Conservation (phyloP, 2,329 filamentous ascomycete genomes). For the Scytalidium sp. region DNA sequence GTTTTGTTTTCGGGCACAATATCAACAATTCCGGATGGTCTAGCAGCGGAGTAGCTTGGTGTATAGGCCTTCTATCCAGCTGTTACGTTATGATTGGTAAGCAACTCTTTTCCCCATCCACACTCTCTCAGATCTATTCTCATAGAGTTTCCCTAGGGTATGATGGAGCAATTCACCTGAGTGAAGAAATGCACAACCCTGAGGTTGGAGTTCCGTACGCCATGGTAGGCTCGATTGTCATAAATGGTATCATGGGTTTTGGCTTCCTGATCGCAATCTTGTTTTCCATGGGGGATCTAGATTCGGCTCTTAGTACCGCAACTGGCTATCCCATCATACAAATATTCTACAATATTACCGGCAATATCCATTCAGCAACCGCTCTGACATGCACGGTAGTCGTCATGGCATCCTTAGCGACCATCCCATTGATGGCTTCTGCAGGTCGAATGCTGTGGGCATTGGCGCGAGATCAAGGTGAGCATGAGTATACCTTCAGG, state of each 20-base stretch:
- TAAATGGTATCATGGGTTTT: conserved; percentile 52
- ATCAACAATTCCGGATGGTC: conserved; percentile 43
- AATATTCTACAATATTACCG: conserved; percentile 45
- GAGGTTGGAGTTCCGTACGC: conserved; percentile 47
- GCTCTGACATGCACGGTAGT: conserved; percentile 17
- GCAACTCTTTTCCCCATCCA: too few relatives aligned
- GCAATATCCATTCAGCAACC: conserved; percentile 34
- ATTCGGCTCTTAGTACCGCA: conserved; percentile 43
- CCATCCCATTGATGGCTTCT: conserved; percentile 32
- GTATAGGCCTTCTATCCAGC: conserved; percentile 38
- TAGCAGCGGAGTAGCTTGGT: conserved; percentile 40
- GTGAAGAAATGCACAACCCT: conserved; percentile 45
- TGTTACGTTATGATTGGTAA: too few relatives aligned
- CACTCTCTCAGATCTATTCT: neutral
- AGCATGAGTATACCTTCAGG: conserved; percentile 10
- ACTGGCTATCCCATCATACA: conserved; percentile 55
- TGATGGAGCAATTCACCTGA: conserved; percentile 28
- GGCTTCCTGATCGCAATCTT: conserved; percentile 54
- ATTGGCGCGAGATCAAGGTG: conserved; percentile 31
- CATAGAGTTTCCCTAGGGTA: conserved; percentile 1
- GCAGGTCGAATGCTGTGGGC: conserved; percentile 38
- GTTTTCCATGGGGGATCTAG: conserved; percentile 34
- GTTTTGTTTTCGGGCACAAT: conserved; percentile 43
- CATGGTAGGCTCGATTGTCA: conserved; percentile 43
- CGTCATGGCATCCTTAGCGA: conserved; percentile 33